Evolutionary conservation across 2,329 filamentous ascomycete species (phyloP).

Genomic region (Diaporthe ampelina): DNA sequence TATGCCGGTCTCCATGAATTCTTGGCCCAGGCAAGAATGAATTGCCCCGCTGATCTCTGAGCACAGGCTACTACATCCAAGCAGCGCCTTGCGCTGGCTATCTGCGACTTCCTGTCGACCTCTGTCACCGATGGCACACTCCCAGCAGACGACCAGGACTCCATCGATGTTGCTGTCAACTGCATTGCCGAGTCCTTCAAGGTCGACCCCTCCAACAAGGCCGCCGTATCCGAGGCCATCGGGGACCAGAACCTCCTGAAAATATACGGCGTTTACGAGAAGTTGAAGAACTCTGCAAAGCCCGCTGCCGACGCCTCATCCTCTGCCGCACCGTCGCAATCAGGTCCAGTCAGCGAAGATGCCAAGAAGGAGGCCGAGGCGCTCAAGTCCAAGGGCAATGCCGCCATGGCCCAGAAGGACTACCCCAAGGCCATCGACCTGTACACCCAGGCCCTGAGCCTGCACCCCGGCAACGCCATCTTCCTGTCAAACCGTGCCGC

Average conservation of each 20-base stretch:
- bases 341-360: constrained; percentile 60
- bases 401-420: constrained; percentile 95
- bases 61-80: constrained; percentile 64
- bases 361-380: constrained; percentile 86
- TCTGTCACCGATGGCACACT: constrained; percentile 92
- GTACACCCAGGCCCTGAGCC: constrained; percentile 87
- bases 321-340: constrained; percentile 59
- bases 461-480: constrained; percentile 90
- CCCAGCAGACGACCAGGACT: constrained; percentile 88
- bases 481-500: constrained; percentile 98
- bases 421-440: constrained; percentile 85
- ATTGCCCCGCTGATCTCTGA: constrained; percentile 27
- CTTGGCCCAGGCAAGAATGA: neutral
- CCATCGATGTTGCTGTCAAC: constrained; percentile 92
- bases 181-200: constrained; percentile 97
- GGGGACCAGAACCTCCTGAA: constrained; percentile 89
- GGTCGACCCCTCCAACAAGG: constrained; percentile 85
- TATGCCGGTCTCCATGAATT: neutral
- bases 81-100: constrained; percentile 95
- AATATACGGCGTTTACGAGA: constrained; percentile 97
- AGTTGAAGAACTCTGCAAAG: constrained; percentile 75
- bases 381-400: constrained; percentile 92
- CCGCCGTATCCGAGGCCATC: constrained; percentile 81
- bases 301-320: constrained; percentile 55
- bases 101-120: constrained; percentile 92